Evolutionary conservation across 2,329 filamentous ascomycete genomes (phyloP), one percentile per base, ranked within the genome.

Genomic region (Venturia oleaginea): DNA sequence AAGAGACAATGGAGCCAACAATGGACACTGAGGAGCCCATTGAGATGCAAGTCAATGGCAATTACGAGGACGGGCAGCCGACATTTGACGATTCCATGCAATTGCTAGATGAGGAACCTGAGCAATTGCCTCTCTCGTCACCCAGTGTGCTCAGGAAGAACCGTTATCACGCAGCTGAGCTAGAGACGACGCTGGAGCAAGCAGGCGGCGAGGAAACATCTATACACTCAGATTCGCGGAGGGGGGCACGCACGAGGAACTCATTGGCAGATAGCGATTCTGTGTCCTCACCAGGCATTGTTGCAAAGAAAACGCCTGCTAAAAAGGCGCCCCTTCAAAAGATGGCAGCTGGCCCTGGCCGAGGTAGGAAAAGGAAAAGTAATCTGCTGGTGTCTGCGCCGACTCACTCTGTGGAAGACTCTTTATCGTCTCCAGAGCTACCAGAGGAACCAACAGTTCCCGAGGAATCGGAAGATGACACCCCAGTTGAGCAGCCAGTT

Each of bases 51-150:
- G 32, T 61, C 34, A 42, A 42, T 17, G 59, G 17, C 34, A n/a
- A 32, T 19, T 61, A 30, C 8, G 22, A 42, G 22, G 42, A 46
- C n/a, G 59, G 43, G 15, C 22, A 8, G 59, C 59, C 42, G 1
- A 8, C 34, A 3, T 15, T 61, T n/a, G 59, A 61, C 10, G 59
- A 61, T 17, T 61, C 59, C 8, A 42, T 61, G 34, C 59, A 61
- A 37, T 19, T 61, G 4, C 34, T 61, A 11, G 27, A 61, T 10
- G 22, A 61, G 17, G 51, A 57, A 34, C 51, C 51, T 19, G 51
- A 57, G 6, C 30, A 57, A 22, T 34, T 34, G 30, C 30, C 51
- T 27, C 51, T 34, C 1, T 57, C 51, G 6, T 57, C 51, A 7
- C 51, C 51, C 30, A 57, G 51, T 57, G 51, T 34, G 27, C 51